These are phyloP conservation scores for Neurospora pannonica DNA, from an alignment of 495 filamentous ascomycete genomes.

Conservation along the genomic window DNA sequence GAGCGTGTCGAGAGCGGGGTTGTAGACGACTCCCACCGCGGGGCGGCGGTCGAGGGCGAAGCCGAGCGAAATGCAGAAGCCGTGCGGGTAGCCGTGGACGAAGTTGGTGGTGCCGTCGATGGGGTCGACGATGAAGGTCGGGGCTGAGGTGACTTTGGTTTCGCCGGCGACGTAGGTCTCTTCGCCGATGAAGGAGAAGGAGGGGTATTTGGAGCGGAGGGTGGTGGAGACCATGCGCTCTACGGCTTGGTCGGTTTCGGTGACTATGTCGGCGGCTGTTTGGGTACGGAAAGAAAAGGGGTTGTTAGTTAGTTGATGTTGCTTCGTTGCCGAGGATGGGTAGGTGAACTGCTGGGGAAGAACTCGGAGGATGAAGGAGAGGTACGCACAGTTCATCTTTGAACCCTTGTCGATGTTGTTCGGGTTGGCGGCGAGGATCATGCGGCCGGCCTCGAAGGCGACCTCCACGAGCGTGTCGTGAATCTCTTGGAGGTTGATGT, in stretches of 20 bases:
- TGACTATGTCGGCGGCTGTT: conserved; percentile 72
- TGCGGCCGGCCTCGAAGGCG: conserved; percentile 69
- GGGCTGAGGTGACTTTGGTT: conserved; percentile 49
- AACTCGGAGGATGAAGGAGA: neutral
- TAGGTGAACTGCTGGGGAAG: conserved; percentile 4
- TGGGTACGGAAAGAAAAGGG: conserved; percentile 9
- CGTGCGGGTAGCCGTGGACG: conserved; percentile 69
- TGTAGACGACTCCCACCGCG: conserved; percentile 73
- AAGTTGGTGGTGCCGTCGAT: conserved; percentile 91
- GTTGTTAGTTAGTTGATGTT: neutral
- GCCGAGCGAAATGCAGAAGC: conserved; percentile 68
- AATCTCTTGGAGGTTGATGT: conserved; percentile 64
- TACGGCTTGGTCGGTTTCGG: conserved; percentile 76
- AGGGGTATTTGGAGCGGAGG: conserved; percentile 56
- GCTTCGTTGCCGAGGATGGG: neutral
- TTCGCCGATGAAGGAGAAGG: conserved; percentile 69
- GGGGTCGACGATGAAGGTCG: conserved; percentile 84
- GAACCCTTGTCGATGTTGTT: conserved; percentile 50
- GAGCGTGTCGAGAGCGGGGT: conserved; percentile 60
- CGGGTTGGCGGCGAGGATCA: conserved; percentile 70
- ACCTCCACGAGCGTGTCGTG: conserved; percentile 68
- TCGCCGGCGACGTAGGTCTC: conserved; percentile 69
- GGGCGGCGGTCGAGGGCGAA: conserved; percentile 55
- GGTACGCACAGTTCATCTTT: conserved; percentile 70
- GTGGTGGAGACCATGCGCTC: conserved; percentile 61